Evolutionary conservation across 331 rosid genomes (phyloP).

Genomic region (Malus hybrid): DNA sequence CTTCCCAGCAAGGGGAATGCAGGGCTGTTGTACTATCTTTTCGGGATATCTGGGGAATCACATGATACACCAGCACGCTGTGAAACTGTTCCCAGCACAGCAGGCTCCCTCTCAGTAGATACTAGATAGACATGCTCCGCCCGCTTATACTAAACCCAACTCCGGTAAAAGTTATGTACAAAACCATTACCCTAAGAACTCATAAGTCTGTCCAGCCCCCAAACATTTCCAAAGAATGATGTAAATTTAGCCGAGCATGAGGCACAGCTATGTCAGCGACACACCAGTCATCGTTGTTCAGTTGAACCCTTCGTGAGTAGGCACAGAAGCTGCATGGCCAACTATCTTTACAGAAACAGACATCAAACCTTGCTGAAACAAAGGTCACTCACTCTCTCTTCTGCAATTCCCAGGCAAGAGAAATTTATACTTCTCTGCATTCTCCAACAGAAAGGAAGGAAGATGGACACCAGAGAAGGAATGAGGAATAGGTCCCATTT

Average conservation of each 20-base stretch:
- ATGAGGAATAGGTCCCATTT: conserved; percentile 97
- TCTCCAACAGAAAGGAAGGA: conserved; percentile 79
- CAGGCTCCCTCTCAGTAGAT: background rate
- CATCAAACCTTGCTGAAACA: conserved; percentile 7
- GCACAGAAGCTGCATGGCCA: conserved; percentile 33
- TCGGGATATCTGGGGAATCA: conserved; percentile 8
- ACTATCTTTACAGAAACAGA: conserved; percentile 36
- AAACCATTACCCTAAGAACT: conserved; percentile 26
- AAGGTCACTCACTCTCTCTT: conserved; percentile 48
- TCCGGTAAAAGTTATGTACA: conserved; percentile 50
- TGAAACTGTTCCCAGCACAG: conserved; percentile 12
- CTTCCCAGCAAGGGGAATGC: conserved; percentile 28
- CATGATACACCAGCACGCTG: conserved; percentile 2
- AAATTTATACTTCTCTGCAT: conserved; percentile 63
- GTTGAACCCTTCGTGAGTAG: conserved; percentile 34
- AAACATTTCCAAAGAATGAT: conserved; percentile 49
- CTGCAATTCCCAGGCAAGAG: conserved; percentile 85
- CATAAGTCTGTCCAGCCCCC: conserved; percentile 31
- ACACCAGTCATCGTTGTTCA: conserved; percentile 27
- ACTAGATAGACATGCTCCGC: conserved; percentile 11
- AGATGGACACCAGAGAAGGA: conserved; percentile 95
- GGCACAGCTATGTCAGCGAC: conserved; percentile 30
- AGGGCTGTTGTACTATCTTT: conserved; percentile 11
- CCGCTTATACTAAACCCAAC: conserved; percentile 29
- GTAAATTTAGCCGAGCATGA: conserved; percentile 33